These are phyloP conservation scores for Fraxinus latifolia DNA, from an alignment of 305 asterid species.

Conservation along the genomic window DNA sequence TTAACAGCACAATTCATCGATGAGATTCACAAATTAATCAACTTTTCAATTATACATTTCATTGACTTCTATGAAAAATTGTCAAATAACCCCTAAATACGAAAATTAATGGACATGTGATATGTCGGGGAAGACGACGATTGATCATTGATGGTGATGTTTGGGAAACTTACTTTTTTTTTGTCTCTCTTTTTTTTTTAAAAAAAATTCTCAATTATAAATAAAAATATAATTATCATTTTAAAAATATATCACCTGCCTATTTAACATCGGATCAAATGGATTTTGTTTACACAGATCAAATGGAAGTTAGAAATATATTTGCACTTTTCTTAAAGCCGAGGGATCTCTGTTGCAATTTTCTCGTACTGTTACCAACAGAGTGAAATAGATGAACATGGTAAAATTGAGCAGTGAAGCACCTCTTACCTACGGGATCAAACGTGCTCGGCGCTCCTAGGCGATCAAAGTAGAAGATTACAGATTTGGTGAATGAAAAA, in stretches of 20 bases:
- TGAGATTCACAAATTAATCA: not conserved
- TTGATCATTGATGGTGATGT: not conserved
- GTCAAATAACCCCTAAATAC: not conserved
- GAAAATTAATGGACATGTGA: not conserved
- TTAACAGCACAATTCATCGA: not conserved
- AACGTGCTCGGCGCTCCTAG: not conserved
- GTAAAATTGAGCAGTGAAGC: not conserved
- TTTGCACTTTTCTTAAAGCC: not conserved
- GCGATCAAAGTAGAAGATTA: not conserved
- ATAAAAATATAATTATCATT: too few relatives aligned
- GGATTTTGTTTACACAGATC: not conserved
- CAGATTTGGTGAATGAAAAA: not conserved
- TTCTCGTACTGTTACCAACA: not conserved
- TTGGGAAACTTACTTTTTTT: not conserved
- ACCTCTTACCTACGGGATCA: not conserved
- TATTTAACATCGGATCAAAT: not conserved
- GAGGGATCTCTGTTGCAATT: not conserved
- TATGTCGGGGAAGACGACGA: not conserved
- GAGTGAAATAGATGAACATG: not conserved
- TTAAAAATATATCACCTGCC: not conserved
- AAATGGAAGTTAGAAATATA: not conserved
- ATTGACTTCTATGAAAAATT: too few relatives aligned
- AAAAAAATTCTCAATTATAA: not conserved
- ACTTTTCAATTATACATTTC: too few relatives aligned
- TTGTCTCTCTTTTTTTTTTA: too few relatives aligned